Base-by-base conservation (phyloP, 352 stramenopile genomes). In the Blastocystis sp. region DNA sequence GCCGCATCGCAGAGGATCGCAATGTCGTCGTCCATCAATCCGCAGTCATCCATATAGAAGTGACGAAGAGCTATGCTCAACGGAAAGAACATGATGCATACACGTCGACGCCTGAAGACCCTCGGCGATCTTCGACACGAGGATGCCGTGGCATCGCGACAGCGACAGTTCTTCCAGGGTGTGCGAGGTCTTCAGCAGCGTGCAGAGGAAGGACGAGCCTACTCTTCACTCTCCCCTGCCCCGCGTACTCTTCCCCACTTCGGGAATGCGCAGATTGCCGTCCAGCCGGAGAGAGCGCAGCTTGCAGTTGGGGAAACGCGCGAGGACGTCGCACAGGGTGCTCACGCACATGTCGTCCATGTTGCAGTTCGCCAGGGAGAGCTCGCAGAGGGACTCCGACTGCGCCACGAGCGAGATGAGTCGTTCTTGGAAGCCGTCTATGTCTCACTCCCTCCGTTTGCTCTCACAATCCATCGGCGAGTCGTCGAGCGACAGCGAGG, bases 11-110 rank as follows among this genome's bases (percentile, higher is more conserved):
- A 80, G 35, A 80, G 69, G 4, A 62, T 21, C 16, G 21, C 9
- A 41, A 80, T 61, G 39, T 80, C 69, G 26, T 80, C 69, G 31
- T 80, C 69, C 69, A 80, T 63, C 69, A 80, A 35, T 37, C 69
- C 69, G 55, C 69, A 80, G 26, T 80, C 69, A 33, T 80, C 39
- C 69, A 80, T 80, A n/a, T n/a, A 63, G 39, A 80, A 63, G 19
- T 80, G 39, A 9, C n/a, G 31, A 33, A 80, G 16, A 3, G 69
- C 31, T 26, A 33, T 10, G 26, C 9, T 65, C 21, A 10, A 26
- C 12, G 9, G 45, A 6, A 6, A n/a, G n/a, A 16, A 55, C 6
- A 55, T 6, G 16, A 16, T 55, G 45, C 6, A 10, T 65, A 33
- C 21, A 26, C 4, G 26, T 31, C 19, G 69, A 80, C 12, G 12